These are phyloP conservation scores for Leccinum pachyderme DNA, from an alignment of 1,284 basidiomycete genomes.

Conservation along the genomic window DNA sequence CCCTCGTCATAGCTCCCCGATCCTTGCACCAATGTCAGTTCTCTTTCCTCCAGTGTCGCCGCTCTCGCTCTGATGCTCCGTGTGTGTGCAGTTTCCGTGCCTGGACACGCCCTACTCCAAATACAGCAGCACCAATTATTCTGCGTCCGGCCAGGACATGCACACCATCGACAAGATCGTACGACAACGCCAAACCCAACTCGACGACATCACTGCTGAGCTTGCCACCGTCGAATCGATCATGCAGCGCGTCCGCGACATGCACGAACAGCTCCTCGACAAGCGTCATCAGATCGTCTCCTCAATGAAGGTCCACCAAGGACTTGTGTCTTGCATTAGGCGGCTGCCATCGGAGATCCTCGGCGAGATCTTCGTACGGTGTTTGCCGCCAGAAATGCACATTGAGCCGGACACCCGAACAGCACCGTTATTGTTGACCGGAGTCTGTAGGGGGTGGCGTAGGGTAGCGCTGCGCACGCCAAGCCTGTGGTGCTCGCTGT, in stretches of 20 bases:
- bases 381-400: conserved; percentile 27
- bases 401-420: conserved; percentile 21
- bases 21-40: conserved; percentile 11
- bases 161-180: conserved; percentile 17
- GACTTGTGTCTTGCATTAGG: conserved; percentile 33
- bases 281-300: conserved; percentile 14
- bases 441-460: conserved; percentile 22
- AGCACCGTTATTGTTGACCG: conserved; percentile 23
- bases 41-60: not conserved
- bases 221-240: conserved; percentile 13
- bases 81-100: conserved; percentile 3
- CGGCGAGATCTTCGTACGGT: conserved; percentile 36
- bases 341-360: conserved; percentile 36
- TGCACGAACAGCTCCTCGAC: conserved; percentile 16
- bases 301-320: conserved; percentile 20
- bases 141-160: conserved; percentile 18
- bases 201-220: conserved; percentile 17
- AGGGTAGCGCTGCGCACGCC: conserved; percentile 24
- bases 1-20: conserved; percentile 17
- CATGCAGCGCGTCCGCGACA: conserved; percentile 14
- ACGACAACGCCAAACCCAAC: conserved; percentile 18
- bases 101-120: conserved; percentile 20
- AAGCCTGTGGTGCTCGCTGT: conserved; percentile 24
- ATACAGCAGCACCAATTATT: conserved; percentile 20
- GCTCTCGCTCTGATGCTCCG: not conserved